Percentiles rank a stretch among this genome's conserved stretches.
phyloP scores from a whole-genome alignment of 257 asterid species.

The Thymus mandschuricus region DNA sequence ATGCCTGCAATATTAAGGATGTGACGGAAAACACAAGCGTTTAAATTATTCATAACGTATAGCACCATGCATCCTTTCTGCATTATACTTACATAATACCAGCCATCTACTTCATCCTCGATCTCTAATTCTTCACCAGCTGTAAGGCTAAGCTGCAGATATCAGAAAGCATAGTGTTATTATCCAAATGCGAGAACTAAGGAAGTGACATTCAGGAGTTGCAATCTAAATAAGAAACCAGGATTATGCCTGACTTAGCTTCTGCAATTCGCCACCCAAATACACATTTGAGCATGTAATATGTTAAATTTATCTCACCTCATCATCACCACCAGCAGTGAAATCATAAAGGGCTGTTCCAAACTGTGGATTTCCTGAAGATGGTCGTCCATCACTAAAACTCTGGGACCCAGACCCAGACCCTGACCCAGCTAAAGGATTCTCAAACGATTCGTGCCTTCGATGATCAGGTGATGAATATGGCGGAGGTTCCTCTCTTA shows the following conservation, averaged over 20 bases:
- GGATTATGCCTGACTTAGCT: slow-evolving; percentile 3
- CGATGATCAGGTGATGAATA: slow-evolving; percentile 86
- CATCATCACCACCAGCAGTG: slow-evolving; percentile 99
- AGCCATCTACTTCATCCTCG: slow-evolving; percentile 98
- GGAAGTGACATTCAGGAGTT: slow-evolving; percentile 29
- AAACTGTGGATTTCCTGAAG: slow-evolving; percentile 71
- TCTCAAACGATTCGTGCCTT: slow-evolving; percentile 85
- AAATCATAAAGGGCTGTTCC: slow-evolving; percentile 97
- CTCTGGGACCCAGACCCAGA: slow-evolving; percentile 72
- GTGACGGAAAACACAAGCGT: slow-evolving; percentile 2
- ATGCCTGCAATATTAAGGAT: slow-evolving; percentile 14
- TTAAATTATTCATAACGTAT: slow-evolving; percentile 4
- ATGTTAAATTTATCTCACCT: slow-evolving; percentile 50
- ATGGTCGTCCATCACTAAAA: slow-evolving; percentile 71
- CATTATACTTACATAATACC: slow-evolving; percentile 85
- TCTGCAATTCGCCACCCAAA: slow-evolving; percentile 6
- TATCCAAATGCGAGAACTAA: slow-evolving; percentile 26
- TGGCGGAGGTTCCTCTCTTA: slow-evolving; percentile 98
- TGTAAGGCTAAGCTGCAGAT: slow-evolving; percentile 80
- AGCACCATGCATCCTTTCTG: background rate
- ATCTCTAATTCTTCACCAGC: slow-evolving; percentile 96
- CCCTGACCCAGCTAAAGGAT: slow-evolving; percentile 85
- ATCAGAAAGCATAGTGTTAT: slow-evolving; percentile 31
- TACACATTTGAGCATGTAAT: slow-evolving; percentile 10
- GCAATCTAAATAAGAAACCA: background rate